Percentiles rank a stretch among this genome's conserved stretches.
These are phyloP conservation scores for Umbelopsis sp. DNA, from an alignment of 192 early-diverging fungal genomes.

Conservation along the genomic window DNA sequence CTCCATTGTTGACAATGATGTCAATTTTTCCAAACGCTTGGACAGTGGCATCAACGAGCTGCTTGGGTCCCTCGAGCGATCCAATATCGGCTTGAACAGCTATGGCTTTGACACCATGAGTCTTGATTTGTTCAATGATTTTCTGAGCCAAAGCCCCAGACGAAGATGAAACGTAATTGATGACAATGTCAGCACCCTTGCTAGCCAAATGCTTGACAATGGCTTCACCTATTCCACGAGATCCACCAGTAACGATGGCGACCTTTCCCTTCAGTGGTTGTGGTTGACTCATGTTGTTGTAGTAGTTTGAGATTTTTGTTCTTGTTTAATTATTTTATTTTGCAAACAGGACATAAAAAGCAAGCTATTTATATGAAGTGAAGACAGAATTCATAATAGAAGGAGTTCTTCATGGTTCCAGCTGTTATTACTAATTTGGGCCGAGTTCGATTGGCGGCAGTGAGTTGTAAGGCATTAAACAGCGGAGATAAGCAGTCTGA, in stretches of 20 bases:
- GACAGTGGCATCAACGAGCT: constrained; percentile 22
- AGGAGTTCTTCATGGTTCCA: no score
- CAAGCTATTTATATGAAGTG: background rate
- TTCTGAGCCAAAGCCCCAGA: background rate
- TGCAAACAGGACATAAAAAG: background rate
- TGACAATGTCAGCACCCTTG: constrained; percentile 13
- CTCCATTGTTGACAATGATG: constrained; percentile 48
- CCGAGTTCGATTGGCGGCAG: no score
- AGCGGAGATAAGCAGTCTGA: no score
- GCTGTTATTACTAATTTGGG: no score
- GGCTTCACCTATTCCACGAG: constrained; percentile 18
- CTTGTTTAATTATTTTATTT: background rate
- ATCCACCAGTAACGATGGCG: constrained; percentile 19
- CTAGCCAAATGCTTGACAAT: constrained; percentile 6
- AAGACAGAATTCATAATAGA: no score
- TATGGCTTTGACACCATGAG: background rate
- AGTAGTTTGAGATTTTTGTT: no score
- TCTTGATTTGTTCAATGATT: background rate
- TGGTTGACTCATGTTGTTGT: no score
- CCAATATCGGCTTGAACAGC: constrained; percentile 12
- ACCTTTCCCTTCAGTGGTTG: constrained; percentile 6
- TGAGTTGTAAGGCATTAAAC: no score
- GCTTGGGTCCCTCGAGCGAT: background rate
- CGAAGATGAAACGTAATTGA: constrained; percentile 14
- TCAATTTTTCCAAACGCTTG: constrained; percentile 37